phyloP scores from a whole-genome alignment of 768 basidiomycete species.

The Panus rudis region DNA sequence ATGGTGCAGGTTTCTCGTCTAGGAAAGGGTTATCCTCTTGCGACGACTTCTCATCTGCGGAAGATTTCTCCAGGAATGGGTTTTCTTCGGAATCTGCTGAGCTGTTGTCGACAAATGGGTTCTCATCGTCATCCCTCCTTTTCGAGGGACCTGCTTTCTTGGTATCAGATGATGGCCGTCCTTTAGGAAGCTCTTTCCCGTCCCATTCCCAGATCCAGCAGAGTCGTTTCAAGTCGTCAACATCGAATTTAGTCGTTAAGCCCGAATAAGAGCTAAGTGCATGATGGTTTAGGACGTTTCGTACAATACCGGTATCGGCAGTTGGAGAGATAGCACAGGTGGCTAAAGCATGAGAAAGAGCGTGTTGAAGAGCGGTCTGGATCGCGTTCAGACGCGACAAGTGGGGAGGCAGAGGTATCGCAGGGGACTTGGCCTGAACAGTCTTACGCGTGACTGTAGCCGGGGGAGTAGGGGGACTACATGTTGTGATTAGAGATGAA shows the following conservation, averaged over 20 bases:
- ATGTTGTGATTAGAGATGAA: background rate
- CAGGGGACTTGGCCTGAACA: slow-evolving; percentile 15
- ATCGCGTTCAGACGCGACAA: slow-evolving; percentile 55
- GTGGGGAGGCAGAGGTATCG: slow-evolving; percentile 41
- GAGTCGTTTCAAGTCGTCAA: slow-evolving; percentile 66
- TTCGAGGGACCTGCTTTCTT: background rate
- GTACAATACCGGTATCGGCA: slow-evolving; percentile 66
- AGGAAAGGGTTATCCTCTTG: slow-evolving; percentile 74
- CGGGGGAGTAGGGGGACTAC: slow-evolving; percentile 55
- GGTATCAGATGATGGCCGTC: no score
- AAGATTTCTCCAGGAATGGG: no score
- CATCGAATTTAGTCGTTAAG: slow-evolving; percentile 51
- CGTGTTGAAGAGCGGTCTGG: slow-evolving; percentile 71
- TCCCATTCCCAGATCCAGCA: slow-evolving; percentile 95
- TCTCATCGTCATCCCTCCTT: slow-evolving; percentile 22
- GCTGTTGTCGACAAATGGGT: slow-evolving; percentile 19
- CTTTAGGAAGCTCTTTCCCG: slow-evolving; percentile 36
- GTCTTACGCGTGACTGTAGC: slow-evolving; percentile 34
- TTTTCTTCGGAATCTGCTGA: slow-evolving; percentile 7
- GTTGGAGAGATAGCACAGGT: slow-evolving; percentile 74
- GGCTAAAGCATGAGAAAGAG: slow-evolving; percentile 79
- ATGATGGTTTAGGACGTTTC: slow-evolving; percentile 73
- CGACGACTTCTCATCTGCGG: no score
- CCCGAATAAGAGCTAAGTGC: slow-evolving; percentile 66
- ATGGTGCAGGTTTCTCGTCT: slow-evolving; percentile 24